Evolutionary conservation across 805 yeast species (phyloP).

Genomic region (Hanseniaspora jakobsenii): DNA sequence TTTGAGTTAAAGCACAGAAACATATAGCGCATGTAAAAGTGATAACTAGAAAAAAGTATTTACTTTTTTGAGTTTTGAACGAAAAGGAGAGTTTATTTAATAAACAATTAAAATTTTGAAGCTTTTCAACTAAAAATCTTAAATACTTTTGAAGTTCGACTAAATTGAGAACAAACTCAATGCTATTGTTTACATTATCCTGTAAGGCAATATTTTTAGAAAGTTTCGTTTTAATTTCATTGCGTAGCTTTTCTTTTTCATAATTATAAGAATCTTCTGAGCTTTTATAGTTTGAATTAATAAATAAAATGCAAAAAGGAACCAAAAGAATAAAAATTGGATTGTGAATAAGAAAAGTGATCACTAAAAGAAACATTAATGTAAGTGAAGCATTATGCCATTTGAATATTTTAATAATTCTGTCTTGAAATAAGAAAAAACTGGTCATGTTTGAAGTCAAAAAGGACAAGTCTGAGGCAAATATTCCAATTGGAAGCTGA

Average conservation of each 20-base stretch:
- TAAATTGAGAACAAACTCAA: constrained; percentile 45
- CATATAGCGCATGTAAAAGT: no score
- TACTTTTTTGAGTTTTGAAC: constrained; percentile 67
- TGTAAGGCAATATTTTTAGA: constrained; percentile 34
- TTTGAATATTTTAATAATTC: constrained; percentile 25
- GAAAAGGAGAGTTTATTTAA: no score
- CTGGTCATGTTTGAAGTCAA: constrained; percentile 3
- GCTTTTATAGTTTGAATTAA: constrained; percentile 53
- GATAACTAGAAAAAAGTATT: constrained; percentile 51
- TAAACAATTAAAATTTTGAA: constrained; percentile 43
- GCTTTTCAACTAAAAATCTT: constrained; percentile 38
- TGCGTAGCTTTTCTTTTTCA: constrained; percentile 52
- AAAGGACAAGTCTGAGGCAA: constrained; percentile 1
- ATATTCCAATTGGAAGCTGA: neutral
- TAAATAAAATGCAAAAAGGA: constrained; percentile 42
- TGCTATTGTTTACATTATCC: constrained; percentile 27
- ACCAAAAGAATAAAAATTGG: constrained; percentile 53
- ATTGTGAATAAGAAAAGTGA: constrained; percentile 56
- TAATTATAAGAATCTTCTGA: constrained; percentile 13
- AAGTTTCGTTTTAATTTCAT: constrained; percentile 35
- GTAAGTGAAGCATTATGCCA: constrained; percentile 74
- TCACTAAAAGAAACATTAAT: constrained; percentile 42
- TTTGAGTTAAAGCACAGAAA: no score
- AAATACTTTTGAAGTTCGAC: constrained; percentile 61
- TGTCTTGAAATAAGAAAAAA: constrained; percentile 11